Conservation (phyloP, 1,284 basidiomycete species). For the Boletellus deceptivus region DNA sequence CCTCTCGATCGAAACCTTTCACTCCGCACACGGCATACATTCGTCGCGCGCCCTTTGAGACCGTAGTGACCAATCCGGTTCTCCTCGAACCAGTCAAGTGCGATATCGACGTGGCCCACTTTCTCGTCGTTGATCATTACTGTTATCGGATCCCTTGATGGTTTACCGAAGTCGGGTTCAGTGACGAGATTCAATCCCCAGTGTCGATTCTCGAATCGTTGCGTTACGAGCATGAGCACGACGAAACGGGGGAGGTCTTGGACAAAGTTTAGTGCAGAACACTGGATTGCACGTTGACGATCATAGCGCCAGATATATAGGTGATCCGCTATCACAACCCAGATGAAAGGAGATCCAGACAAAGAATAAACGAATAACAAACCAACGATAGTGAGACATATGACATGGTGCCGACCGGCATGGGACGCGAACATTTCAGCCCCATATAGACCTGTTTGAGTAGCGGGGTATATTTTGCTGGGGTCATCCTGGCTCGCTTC, state of each 20-base stretch:
- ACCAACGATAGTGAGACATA: neutral
- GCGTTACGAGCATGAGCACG: constrained; percentile 30
- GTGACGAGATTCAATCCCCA: constrained; percentile 26
- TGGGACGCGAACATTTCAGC: neutral
- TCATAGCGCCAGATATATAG: constrained; percentile 8
- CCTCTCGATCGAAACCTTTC: neutral
- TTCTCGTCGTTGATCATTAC: neutral
- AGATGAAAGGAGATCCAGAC: neutral
- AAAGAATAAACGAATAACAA: neutral
- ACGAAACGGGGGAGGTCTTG: constrained; percentile 33
- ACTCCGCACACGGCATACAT: constrained; percentile 6
- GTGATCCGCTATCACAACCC: neutral
- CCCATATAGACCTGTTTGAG: neutral
- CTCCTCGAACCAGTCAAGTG: neutral
- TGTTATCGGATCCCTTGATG: neutral
- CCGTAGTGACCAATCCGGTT: constrained; percentile 2
- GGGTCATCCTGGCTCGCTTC: neutral
- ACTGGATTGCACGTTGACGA: constrained; percentile 1
- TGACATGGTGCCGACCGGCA: neutral
- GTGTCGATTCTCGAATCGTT: constrained; percentile 28
- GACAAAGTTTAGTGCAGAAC: constrained; percentile 11
- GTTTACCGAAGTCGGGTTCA: constrained; percentile 3
- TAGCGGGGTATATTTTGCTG: neutral
- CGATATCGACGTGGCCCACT: neutral
- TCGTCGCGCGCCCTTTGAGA: constrained; percentile 14